These are phyloP conservation scores for Xylaria sp. DNA, from an alignment of 495 filamentous ascomycete genomes.

Conservation along the genomic window DNA sequence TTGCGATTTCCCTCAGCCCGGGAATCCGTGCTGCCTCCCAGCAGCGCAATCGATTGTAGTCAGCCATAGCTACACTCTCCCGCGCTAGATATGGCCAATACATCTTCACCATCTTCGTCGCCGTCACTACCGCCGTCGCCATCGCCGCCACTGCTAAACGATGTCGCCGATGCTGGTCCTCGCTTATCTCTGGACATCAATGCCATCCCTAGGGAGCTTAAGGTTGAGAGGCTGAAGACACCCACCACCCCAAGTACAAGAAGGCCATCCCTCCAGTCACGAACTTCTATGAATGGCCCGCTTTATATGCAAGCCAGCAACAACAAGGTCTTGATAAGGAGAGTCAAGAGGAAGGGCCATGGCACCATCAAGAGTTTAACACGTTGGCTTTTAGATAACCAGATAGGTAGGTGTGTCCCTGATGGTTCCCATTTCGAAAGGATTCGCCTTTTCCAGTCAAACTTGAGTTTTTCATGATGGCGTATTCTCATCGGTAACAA, in stretches of 20 bases:
- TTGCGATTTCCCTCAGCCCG: neutral
- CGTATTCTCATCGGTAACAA: conserved; percentile 2
- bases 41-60: conserved; percentile 2
- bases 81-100: conserved; percentile 24
- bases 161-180: conserved; percentile 21
- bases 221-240: conserved; percentile 36
- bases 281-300: conserved; percentile 54
- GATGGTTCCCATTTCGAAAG: neutral
- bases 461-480: neutral
- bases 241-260: conserved; percentile 33
- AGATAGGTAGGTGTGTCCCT: conserved; percentile 49
- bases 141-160: conserved; percentile 8
- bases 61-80: neutral
- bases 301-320: conserved; percentile 55
- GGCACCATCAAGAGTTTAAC: conserved; percentile 48
- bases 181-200: conserved; percentile 21
- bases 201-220: conserved; percentile 28
- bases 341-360: conserved; percentile 55
- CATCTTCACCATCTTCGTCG: no score
- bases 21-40: conserved; percentile 8
- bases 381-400: conserved; percentile 61
- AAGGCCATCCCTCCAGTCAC: conserved; percentile 42
- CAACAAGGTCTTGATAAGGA: conserved; percentile 55
- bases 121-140: neutral
- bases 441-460: neutral